phyloP scores from a whole-genome alignment of 345 rosid species.

The Gossypium arboreum region DNA sequence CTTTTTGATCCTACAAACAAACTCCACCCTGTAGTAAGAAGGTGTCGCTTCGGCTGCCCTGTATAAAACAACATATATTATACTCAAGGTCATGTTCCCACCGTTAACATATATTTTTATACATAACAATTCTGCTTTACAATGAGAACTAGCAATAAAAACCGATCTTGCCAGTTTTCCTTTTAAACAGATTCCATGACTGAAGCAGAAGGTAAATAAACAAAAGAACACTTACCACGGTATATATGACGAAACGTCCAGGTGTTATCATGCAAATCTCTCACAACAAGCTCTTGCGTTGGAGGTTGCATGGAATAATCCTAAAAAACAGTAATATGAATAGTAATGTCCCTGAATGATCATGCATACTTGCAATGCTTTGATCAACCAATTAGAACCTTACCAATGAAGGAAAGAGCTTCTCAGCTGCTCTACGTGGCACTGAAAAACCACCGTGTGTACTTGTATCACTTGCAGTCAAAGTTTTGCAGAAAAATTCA shows the following conservation, averaged over 20 bases:
- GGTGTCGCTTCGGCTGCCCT: slow-evolving; percentile 99
- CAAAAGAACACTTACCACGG: slow-evolving; percentile 51
- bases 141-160: not conserved
- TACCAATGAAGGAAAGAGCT: slow-evolving; percentile 94
- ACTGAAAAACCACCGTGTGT: slow-evolving; percentile 99
- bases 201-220: not conserved
- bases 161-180: not conserved
- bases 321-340: slow-evolving; percentile 29
- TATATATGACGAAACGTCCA: slow-evolving; percentile 99
- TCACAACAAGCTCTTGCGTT: slow-evolving; percentile 90
- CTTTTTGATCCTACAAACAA: slow-evolving; percentile 94
- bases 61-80: slow-evolving; percentile 25
- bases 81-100: not conserved
- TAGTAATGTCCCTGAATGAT: not conserved
- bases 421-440: slow-evolving; percentile 98
- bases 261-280: slow-evolving; percentile 89
- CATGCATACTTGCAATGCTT: not conserved
- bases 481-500: slow-evolving; percentile 93
- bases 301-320: slow-evolving; percentile 96
- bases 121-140: not conserved
- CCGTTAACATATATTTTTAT: not conserved
- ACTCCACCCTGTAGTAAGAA: slow-evolving; percentile 99
- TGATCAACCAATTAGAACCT: slow-evolving; percentile 21
- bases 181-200: not conserved
- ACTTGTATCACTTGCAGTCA: slow-evolving; percentile 97